Evolutionary conservation across 306 rosid genomes (phyloP), one percentile per base, ranked within the genome.

Genomic region (Glycyrrhiza uralensis): DNA sequence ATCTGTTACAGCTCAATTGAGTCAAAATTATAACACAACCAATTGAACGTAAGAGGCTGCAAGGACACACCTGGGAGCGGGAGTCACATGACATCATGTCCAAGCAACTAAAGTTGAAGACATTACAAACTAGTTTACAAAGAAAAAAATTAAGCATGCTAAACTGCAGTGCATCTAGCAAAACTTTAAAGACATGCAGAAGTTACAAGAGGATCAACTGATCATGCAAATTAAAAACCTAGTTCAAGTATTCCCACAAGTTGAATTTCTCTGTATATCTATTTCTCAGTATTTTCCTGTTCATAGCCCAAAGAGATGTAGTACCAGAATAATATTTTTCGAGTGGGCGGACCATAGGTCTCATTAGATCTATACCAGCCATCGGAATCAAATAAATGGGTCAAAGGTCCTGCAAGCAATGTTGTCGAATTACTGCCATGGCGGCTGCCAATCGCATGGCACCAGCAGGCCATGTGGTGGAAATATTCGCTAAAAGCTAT

Each of bases 91-190:
- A 47, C 45, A 45, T 33, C 23, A 33, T 57, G 76, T 50, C 36
- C 19, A 12, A 26, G 70, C 47, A 28, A 50, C 10, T 63, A 26
- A 45, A 42, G 58, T 64, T 30, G 32, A 33, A 33, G 49, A 26
- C 45, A 41, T 41, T 11, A 39, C 13, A 71, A 42, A 33, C 23
- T 28, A 29, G 9, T 65, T 52, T 42, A 19, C 46, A 33, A 39
- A 45, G 32, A 79, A 79, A 79, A 79, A 66, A 45, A 9, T 42
- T 5, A 54, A 41, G 60, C 10, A 29, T 22, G 15, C 30, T 68
- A 35, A 41, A 61, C 41, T 50, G 19, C 65, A 49, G 57, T 23
- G 46, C 60, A 39, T 49, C 76, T 26, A 24, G 38, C 28, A 49
- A 17, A 51, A 62, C 50, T 44, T n/a, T 4, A 17, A 66, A 71